Conservation (phyloP, 192 early-diverging fungal species). For the Coemansia sp. region DNA sequence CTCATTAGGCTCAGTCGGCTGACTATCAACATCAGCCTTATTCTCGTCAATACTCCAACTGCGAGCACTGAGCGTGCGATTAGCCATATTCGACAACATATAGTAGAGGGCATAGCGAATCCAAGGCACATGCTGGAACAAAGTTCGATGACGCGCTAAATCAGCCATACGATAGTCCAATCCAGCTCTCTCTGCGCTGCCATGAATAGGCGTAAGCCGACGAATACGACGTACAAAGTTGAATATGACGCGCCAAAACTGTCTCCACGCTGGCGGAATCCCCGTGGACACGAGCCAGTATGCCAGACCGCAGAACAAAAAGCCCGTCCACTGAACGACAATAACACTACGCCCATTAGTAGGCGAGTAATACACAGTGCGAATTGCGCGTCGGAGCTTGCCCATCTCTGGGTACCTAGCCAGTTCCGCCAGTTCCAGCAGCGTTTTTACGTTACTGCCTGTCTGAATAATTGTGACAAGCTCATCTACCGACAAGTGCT, state of each 20-base stretch:
- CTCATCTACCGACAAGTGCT: slow-evolving; percentile 11
- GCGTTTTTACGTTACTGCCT: background rate
- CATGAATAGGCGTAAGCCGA: background rate
- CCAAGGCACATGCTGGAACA: slow-evolving; percentile 21
- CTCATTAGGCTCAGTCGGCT: background rate
- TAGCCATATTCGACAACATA: slow-evolving; percentile 13
- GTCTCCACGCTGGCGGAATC: background rate
- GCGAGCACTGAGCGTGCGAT: slow-evolving; percentile 9
- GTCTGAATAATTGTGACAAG: slow-evolving; percentile 12
- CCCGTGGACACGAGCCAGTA: slow-evolving; percentile 1
- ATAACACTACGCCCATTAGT: slow-evolving; percentile 16
- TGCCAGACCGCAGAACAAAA: background rate
- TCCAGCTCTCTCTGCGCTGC: background rate
- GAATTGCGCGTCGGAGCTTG: background rate
- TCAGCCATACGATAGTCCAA: slow-evolving; percentile 23
- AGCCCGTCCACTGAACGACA: slow-evolving; percentile 21
- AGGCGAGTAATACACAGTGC: slow-evolving; percentile 16
- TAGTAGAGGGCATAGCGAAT: slow-evolving; percentile 26
- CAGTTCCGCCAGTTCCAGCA: slow-evolving; percentile 17
- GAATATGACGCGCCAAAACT: background rate
- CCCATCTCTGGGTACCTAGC: slow-evolving; percentile 21
- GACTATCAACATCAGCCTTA: background rate
- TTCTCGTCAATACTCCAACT: slow-evolving; percentile 2
- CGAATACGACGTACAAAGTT: background rate
- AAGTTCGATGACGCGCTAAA: slow-evolving; percentile 22